Conservation (phyloP, 2,329 filamentous ascomycete genomes). For the Cladosporium sp. region DNA sequence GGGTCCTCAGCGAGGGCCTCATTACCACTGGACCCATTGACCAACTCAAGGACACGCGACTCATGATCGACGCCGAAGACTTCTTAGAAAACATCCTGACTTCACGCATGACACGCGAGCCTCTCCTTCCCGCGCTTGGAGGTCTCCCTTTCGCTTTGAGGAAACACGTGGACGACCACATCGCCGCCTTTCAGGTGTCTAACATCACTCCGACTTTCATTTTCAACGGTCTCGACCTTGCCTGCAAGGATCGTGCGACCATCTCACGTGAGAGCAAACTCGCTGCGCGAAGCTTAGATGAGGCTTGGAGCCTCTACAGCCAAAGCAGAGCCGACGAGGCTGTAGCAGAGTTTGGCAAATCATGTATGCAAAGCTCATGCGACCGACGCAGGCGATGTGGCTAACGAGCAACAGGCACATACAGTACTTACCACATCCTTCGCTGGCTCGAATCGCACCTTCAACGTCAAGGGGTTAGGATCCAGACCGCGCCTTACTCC, state of each 20-base stretch:
- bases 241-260: slow-evolving; percentile 24
- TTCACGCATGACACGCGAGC: slow-evolving; percentile 68
- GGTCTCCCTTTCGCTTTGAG: slow-evolving; percentile 76
- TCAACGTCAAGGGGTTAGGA: slow-evolving; percentile 64
- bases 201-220: slow-evolving; percentile 77
- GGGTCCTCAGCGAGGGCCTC: slow-evolving; percentile 46
- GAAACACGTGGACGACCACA: slow-evolving; percentile 68
- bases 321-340: slow-evolving; percentile 73
- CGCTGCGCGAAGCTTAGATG: slow-evolving; percentile 26
- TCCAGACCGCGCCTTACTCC: slow-evolving; percentile 80
- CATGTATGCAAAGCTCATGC: slow-evolving; percentile 51
- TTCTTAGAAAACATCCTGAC: slow-evolving; percentile 79
- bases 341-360: slow-evolving; percentile 80
- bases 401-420: slow-evolving; percentile 55
- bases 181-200: slow-evolving; percentile 66
- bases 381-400: too few relatives aligned
- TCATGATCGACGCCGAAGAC: slow-evolving; percentile 86
- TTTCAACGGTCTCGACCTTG: slow-evolving; percentile 74
- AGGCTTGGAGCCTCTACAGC: slow-evolving; percentile 86
- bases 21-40: slow-evolving; percentile 59
- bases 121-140: slow-evolving; percentile 82
- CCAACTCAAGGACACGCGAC: slow-evolving; percentile 67
- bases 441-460: slow-evolving; percentile 73
- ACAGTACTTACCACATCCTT: slow-evolving; percentile 67
- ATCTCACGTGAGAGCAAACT: slow-evolving; percentile 23